Evolutionary conservation across 352 stramenopile genomes (phyloP).

Genomic region (Pythium brachiatum): DNA sequence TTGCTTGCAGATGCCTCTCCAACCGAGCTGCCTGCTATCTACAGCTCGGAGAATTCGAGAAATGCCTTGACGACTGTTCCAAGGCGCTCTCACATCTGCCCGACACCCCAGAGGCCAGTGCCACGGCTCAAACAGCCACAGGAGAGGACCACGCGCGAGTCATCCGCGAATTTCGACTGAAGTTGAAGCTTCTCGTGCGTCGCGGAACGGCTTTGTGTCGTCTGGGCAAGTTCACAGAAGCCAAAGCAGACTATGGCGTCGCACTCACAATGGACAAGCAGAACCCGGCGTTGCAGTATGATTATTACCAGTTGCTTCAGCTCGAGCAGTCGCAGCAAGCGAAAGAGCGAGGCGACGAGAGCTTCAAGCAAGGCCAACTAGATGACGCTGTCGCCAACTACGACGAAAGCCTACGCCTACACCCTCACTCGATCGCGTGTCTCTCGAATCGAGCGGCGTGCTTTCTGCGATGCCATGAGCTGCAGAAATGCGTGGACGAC

Average conservation of each 20-base stretch:
- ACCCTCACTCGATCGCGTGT: constrained; percentile 64
- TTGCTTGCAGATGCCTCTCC: constrained; percentile 29
- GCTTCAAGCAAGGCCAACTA: constrained; percentile 41
- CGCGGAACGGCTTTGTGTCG: constrained; percentile 69
- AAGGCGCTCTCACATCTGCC: constrained; percentile 62
- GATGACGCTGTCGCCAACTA: constrained; percentile 50
- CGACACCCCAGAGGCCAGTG: constrained; percentile 39
- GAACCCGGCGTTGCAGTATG: constrained; percentile 57
- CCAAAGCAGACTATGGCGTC: constrained; percentile 79
- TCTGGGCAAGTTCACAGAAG: constrained; percentile 50
- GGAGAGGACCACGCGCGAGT: constrained; percentile 24
- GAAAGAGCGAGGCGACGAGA: constrained; percentile 49
- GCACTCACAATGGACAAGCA: constrained; percentile 76
- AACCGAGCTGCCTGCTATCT: constrained; percentile 70
- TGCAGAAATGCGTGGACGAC: constrained; percentile 52
- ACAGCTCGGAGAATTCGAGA: constrained; percentile 55
- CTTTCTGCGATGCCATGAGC: constrained; percentile 50
- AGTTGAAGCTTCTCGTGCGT: constrained; percentile 73
- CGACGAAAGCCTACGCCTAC: constrained; percentile 48
- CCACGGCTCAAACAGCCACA: constrained; percentile 1
- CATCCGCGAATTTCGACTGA: constrained; percentile 58
- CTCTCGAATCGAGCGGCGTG: constrained; percentile 77
- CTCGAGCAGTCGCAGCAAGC: constrained; percentile 54
- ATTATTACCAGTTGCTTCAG: constrained; percentile 61
- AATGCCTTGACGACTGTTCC: constrained; percentile 68